phyloP scores from a whole-genome alignment of 129 eudicot genomes.

The Centella asiatica region DNA sequence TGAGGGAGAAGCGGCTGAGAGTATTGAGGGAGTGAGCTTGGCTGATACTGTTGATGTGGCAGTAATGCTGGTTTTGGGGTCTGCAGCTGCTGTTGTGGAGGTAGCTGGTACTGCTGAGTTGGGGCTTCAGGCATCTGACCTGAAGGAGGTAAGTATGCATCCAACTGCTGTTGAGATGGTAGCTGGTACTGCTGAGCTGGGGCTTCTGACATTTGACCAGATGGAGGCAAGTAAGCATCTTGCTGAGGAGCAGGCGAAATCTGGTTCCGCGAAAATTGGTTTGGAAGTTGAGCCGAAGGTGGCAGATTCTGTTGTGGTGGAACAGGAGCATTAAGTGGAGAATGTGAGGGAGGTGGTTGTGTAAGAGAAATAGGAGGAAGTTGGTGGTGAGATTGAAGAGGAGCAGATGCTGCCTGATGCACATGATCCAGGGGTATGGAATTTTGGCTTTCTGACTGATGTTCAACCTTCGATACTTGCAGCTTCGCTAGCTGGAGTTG shows the following conservation, averaged over 20 bases:
- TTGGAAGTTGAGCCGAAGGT: conserved; percentile 32
- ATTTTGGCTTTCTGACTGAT: conserved; percentile 29
- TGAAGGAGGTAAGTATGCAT: conserved; percentile 52
- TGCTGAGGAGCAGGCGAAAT: conserved; percentile 41
- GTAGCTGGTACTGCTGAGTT: conserved; percentile 18
- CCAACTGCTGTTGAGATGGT: no score
- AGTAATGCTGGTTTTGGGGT: conserved; percentile 31
- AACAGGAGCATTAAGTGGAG: conserved; percentile 42
- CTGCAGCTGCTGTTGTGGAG: conserved; percentile 24
- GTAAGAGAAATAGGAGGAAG: conserved; percentile 34
- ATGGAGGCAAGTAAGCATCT: conserved; percentile 53
- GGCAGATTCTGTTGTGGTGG: conserved; percentile 37
- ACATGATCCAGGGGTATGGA: conserved; percentile 23
- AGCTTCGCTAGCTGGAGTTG: conserved; percentile 63
- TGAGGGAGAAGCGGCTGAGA: conserved; percentile 60
- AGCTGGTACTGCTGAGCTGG: conserved; percentile 17
- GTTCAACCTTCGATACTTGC: conserved; percentile 49
- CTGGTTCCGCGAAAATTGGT: conserved; percentile 45
- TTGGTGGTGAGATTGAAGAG: conserved; percentile 30
- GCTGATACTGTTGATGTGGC: conserved; percentile 54
- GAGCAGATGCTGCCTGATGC: conserved; percentile 30
- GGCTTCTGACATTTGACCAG: conserved; percentile 49
- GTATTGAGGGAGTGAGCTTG: conserved; percentile 26
- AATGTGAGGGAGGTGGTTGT: conserved; percentile 41
- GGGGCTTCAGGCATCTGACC: conserved; percentile 50